Evolutionary conservation across 2,329 filamentous ascomycete genomes (phyloP).

Genomic region (Penicillium occitanis): DNA sequence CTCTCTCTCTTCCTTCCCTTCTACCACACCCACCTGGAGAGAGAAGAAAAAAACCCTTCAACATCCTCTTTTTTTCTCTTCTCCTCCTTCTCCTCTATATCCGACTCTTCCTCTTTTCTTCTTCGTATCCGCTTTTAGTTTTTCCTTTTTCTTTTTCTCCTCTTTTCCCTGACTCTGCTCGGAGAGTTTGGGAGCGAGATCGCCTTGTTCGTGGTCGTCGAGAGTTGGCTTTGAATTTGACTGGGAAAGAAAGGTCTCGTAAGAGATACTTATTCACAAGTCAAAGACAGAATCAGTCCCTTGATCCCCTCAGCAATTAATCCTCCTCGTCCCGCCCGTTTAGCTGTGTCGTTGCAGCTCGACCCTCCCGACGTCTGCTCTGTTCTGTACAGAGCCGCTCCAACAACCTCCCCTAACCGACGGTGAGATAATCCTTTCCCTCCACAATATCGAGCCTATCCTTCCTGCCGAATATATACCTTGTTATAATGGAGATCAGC

Average conservation of each 20-base stretch:
- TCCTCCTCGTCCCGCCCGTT: conserved; percentile 33
- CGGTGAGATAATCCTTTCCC: conserved; percentile 26
- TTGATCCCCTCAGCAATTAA: conserved; percentile 26
- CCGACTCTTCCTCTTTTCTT: conserved; percentile 31
- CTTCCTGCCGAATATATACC: background rate
- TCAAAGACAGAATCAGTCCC: background rate
- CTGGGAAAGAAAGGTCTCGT: conserved; percentile 5
- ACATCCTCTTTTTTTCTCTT: conserved; percentile 36
- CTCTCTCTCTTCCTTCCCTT: conserved; percentile 34
- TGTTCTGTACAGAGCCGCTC: conserved; percentile 31
- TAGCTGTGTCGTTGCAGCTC: conserved; percentile 39
- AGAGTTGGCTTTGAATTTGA: conserved; percentile 18
- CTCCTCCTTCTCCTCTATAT: conserved; percentile 34
- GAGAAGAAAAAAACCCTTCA: conserved; percentile 37
- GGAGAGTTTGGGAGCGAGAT: conserved; percentile 43
- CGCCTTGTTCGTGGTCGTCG: conserved; percentile 30
- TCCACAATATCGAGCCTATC: conserved; percentile 23
- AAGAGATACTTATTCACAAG: conserved; percentile 1
- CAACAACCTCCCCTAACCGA: conserved; percentile 34
- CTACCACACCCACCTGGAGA: conserved; percentile 45
- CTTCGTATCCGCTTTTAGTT: conserved; percentile 27
- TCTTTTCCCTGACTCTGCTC: conserved; percentile 33
- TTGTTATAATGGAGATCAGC: conserved; percentile 26
- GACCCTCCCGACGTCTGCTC: conserved; percentile 41
- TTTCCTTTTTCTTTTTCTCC: conserved; percentile 20